Evolutionary conservation across 306 rosid species (phyloP).

Genomic region (Quercus wislizeni): DNA sequence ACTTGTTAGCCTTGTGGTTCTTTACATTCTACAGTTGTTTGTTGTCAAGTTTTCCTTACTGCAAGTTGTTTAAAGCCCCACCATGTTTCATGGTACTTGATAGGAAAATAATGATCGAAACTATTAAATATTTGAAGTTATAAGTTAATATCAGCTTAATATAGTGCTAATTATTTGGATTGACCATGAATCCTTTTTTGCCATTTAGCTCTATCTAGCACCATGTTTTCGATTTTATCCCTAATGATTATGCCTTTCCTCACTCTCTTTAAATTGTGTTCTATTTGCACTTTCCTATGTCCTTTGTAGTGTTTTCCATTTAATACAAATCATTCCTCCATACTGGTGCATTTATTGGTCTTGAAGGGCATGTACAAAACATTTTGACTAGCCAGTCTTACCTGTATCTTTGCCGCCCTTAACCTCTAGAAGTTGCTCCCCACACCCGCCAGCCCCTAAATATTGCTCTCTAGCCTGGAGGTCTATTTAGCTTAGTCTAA

Average conservation of each 20-base stretch:
- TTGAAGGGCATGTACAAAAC: no score
- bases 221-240: not conserved
- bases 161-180: not conserved
- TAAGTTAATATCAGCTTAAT: not conserved
- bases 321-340: not conserved
- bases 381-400: no score
- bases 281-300: not conserved
- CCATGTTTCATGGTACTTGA: not conserved
- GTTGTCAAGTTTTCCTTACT: not conserved
- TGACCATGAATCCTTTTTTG: not conserved
- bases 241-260: no score
- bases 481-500: no score
- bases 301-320: not conserved
- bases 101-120: not conserved
- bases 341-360: not conserved
- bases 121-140: not conserved
- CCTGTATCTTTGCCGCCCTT: not conserved
- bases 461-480: no score
- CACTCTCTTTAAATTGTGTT: not conserved
- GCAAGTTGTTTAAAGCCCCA: not conserved
- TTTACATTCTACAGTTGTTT: not conserved
- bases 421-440: not conserved
- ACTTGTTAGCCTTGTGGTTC: not conserved
- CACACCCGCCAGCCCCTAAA: no score
- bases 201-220: not conserved